phyloP scores from a whole-genome alignment of 2,329 filamentous ascomycete genomes.

The Penicillium sp. region DNA sequence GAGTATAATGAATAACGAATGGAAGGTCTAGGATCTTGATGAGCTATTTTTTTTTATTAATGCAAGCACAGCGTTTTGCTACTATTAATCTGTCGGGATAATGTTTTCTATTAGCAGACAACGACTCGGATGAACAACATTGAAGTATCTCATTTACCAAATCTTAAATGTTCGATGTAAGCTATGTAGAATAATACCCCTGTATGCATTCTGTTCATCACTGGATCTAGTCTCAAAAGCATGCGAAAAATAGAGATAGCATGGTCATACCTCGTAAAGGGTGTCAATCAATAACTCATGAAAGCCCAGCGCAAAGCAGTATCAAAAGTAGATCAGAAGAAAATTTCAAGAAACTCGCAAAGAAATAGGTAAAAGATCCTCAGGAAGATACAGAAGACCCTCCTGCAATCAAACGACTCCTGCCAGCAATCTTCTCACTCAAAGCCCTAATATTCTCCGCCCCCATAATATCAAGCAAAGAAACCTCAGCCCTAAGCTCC shows the following conservation, averaged over 20 bases:
- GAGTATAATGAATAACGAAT: conserved; percentile 3
- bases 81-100: not conserved
- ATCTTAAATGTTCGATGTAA: not conserved
- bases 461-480: conserved; percentile 23
- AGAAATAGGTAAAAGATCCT: not conserved
- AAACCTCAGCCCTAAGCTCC: conserved; percentile 26
- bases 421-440: conserved; percentile 16
- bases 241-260: not conserved
- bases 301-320: not conserved
- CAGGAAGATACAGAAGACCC: not conserved
- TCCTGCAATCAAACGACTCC: conserved; percentile 5
- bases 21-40: not conserved
- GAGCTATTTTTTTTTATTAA: not conserved
- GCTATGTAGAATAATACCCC: not conserved
- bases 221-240: not conserved
- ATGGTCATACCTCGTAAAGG: not conserved
- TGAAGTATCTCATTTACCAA: not conserved
- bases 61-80: not conserved
- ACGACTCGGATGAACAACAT: not conserved
- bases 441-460: conserved; percentile 18
- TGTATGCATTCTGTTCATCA: not conserved
- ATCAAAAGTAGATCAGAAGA: not conserved
- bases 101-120: not conserved
- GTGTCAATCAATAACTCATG: not conserved
- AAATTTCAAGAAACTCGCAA: not conserved